phyloP scores from a whole-genome alignment of 2,329 filamentous ascomycete genomes.

The Fusarium compactum region DNA sequence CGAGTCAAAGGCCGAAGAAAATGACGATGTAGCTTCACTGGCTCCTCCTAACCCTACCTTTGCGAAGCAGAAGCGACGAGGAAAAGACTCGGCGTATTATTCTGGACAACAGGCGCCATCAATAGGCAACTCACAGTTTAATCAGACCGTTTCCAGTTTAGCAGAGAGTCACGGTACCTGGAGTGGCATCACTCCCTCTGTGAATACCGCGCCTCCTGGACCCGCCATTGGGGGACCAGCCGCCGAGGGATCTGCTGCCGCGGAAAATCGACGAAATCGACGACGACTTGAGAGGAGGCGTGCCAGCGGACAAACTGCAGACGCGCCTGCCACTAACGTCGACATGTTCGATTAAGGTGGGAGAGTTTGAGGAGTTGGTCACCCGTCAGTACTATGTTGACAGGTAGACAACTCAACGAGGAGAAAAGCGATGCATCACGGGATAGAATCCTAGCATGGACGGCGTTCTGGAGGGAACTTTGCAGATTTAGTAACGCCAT shows the following conservation, averaged over 20 bases:
- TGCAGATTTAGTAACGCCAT: slow-evolving; percentile 28
- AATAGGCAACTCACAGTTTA: slow-evolving; percentile 52
- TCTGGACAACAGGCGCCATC: slow-evolving; percentile 60
- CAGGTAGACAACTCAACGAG: neutral
- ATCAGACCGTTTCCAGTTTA: slow-evolving; percentile 61
- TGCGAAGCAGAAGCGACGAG: slow-evolving; percentile 60
- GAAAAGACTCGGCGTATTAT: slow-evolving; percentile 73
- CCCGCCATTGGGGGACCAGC: slow-evolving; percentile 43
- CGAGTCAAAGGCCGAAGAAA: slow-evolving; percentile 57
- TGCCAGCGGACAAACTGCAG: slow-evolving; percentile 51
- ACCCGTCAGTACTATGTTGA: neutral
- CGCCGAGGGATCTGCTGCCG: slow-evolving; percentile 55
- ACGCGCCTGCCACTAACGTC: slow-evolving; percentile 26
- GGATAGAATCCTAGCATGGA: slow-evolving; percentile 30
- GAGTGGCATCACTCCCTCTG: slow-evolving; percentile 55
- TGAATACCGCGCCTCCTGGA: slow-evolving; percentile 60
- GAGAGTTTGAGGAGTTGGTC: neutral
- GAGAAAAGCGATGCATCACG: slow-evolving; percentile 27
- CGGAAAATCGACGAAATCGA: slow-evolving; percentile 67
- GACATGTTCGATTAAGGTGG: slow-evolving; percentile 38
- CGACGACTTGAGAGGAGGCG: slow-evolving; percentile 66
- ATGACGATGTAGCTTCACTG: slow-evolving; percentile 58
- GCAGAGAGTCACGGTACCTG: slow-evolving; percentile 65
- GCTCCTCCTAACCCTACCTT: slow-evolving; percentile 69
- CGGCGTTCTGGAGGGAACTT: slow-evolving; percentile 44